Conservation (phyloP, 257 asterid species). For the Nicotiana noctiflora region DNA sequence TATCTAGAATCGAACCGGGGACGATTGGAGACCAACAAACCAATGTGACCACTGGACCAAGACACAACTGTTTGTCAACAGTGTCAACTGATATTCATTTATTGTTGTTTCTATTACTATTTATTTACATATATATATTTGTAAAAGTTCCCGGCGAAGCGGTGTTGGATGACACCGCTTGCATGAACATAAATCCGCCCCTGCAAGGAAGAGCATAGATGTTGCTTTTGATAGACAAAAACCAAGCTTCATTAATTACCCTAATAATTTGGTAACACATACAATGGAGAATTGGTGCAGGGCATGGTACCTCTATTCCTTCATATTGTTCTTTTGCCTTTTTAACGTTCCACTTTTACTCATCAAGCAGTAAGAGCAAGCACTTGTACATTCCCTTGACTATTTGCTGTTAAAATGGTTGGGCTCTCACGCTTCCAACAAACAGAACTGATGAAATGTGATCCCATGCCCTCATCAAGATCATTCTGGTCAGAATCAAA, state of each 20-base stretch:
- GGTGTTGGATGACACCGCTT: too few species aligned
- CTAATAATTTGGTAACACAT: neutral
- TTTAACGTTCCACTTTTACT: neutral
- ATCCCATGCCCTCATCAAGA: conserved; percentile 41
- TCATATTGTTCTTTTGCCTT: neutral
- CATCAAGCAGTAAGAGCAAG: conserved; percentile 63
- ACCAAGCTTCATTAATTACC: neutral
- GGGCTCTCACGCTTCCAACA: conserved; percentile 89
- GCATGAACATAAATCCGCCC: too few species aligned
- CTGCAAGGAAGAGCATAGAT: too few species aligned
- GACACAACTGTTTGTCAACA: too few species aligned
- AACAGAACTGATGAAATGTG: conserved; percentile 80
- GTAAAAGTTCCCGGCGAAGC: too few species aligned
- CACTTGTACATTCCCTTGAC: conserved; percentile 79
- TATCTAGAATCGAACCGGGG: too few species aligned
- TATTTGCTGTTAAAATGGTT: conserved; percentile 68
- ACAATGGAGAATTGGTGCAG: neutral
- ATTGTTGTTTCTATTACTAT: too few species aligned
- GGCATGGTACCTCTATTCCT: neutral
- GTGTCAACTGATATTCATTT: too few species aligned
- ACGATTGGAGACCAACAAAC: too few species aligned
- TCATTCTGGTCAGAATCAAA: conserved; percentile 51
- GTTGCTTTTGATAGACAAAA: neutral
- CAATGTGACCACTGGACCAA: too few species aligned
- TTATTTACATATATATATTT: too few species aligned